These are phyloP conservation scores for Pseudogymnoascus sp. DNA, from an alignment of 2,329 filamentous ascomycete genomes.

Conservation along the genomic window DNA sequence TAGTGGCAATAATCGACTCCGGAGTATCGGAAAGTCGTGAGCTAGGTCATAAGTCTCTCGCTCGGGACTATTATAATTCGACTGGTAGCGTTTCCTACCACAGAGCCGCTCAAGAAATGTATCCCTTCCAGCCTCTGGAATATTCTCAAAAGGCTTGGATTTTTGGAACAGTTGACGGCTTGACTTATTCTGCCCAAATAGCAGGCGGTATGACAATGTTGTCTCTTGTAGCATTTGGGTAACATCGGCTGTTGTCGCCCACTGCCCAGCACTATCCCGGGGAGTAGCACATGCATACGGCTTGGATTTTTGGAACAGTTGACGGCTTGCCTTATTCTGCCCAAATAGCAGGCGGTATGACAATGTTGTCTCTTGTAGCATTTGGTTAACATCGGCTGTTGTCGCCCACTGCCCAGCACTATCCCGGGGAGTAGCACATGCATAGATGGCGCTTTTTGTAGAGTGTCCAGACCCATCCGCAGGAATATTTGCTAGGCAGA, in stretches of 20 bases:
- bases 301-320: conserved; percentile 15
- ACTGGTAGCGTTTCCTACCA: not conserved
- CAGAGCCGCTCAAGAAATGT: not conserved
- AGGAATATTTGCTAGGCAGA: conserved; percentile 16
- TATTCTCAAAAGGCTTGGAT: conserved; percentile 9
- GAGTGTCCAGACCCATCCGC: not conserved
- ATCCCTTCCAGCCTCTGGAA: conserved; percentile 7
- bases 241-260: conserved; percentile 16
- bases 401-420: conserved; percentile 13
- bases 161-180: conserved; percentile 16
- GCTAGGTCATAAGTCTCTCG: conserved; percentile 7
- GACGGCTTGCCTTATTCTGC: conserved; percentile 16
- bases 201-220: conserved; percentile 20
- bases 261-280: conserved; percentile 2
- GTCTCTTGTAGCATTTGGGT: conserved; percentile 18
- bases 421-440: conserved; percentile 1
- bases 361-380: conserved; percentile 19
- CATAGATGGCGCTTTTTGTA: conserved; percentile 5
- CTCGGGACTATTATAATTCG: not conserved
- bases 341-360: conserved; percentile 22
- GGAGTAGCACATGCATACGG: conserved; percentile 7
- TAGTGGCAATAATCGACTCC: not conserved
- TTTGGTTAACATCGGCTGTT: conserved; percentile 14
- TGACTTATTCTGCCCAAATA: conserved; percentile 20
- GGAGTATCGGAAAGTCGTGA: conserved; percentile 2